Percentiles rank a stretch among this genome's conserved stretches.
Evolutionary conservation across 371 early-diverging fungal genomes (phyloP).

Genomic region (Cokeromyces recurvatus): DNA sequence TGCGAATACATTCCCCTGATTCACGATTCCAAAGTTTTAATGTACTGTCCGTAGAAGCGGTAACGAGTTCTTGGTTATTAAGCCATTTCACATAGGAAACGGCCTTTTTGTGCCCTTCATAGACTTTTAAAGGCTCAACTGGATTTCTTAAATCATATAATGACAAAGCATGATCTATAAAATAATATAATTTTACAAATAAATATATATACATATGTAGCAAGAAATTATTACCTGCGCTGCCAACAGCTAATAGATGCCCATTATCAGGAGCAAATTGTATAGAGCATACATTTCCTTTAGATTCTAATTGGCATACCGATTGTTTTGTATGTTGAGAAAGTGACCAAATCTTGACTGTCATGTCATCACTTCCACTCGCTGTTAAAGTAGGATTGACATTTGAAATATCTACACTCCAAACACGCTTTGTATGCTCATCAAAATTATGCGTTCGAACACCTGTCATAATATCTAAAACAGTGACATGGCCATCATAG

Average conservation of each 20-base stretch:
- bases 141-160: conserved; percentile 83
- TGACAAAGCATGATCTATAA: conserved; percentile 77
- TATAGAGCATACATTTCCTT: conserved; percentile 89
- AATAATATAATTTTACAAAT: no score
- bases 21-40: conserved; percentile 77
- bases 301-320: conserved; percentile 71
- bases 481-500: conserved; percentile 81
- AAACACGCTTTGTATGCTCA: conserved; percentile 88
- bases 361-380: conserved; percentile 86
- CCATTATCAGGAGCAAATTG: conserved; percentile 78
- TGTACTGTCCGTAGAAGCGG: conserved; percentile 90
- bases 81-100: conserved; percentile 90
- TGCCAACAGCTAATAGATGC: conserved; percentile 79
- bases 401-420: conserved; percentile 84
- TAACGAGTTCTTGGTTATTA: conserved; percentile 65
- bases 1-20: conserved; percentile 51
- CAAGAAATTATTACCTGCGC: conserved; percentile 59
- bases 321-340: conserved; percentile 62
- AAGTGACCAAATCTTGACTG: conserved; percentile 88
- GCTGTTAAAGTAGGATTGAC: conserved; percentile 76
- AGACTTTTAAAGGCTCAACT: conserved; percentile 57
- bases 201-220: conserved; percentile 2
- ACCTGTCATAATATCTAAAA: conserved; percentile 81
- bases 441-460: conserved; percentile 53
- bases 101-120: conserved; percentile 84